These are phyloP conservation scores for Clarireedia paspali DNA, from an alignment of 2,329 filamentous ascomycete species.

Conservation along the genomic window DNA sequence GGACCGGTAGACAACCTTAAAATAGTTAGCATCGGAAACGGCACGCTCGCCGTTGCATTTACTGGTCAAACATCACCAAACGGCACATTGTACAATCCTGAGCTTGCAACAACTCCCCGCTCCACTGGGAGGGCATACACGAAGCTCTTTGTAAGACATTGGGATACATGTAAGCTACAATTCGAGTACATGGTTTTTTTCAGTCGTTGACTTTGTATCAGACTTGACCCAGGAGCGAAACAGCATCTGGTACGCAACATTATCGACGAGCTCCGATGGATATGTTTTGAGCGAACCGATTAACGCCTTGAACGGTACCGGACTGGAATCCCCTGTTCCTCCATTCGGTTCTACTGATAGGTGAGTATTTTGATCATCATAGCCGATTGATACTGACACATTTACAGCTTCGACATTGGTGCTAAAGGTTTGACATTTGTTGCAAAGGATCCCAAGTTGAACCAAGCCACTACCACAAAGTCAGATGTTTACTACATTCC, in stretches of 20 bases:
- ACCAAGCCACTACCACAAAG: slow-evolving; percentile 20
- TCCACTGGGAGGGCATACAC: slow-evolving; percentile 19
- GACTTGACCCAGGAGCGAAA: slow-evolving; percentile 19
- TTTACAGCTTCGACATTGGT: slow-evolving; percentile 17
- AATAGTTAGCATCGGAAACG: slow-evolving; percentile 11
- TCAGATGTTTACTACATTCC: slow-evolving; percentile 19
- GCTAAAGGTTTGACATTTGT: slow-evolving; percentile 17
- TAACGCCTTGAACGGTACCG: slow-evolving; percentile 21
- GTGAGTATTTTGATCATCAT: slow-evolving; percentile 7
- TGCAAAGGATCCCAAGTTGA: slow-evolving; percentile 17
- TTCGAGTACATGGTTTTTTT: background rate
- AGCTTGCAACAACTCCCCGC: slow-evolving; percentile 12
- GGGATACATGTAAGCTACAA: slow-evolving; percentile 19
- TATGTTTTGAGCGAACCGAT: slow-evolving; percentile 21
- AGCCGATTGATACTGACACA: background rate
- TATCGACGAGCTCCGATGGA: slow-evolving; percentile 11
- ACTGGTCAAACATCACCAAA: slow-evolving; percentile 18
- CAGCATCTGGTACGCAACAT: slow-evolving; percentile 21
- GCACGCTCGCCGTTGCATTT: slow-evolving; percentile 16
- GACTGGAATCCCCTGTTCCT: slow-evolving; percentile 20
- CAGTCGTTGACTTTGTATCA: background rate
- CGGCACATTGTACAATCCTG: slow-evolving; percentile 19
- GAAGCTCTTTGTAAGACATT: slow-evolving; percentile 20
- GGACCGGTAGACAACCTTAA: slow-evolving; percentile 21
- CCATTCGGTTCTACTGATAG: slow-evolving; percentile 16